Conservation (phyloP, 73 alveolate genomes). For the Diophrys sp. region DNA sequence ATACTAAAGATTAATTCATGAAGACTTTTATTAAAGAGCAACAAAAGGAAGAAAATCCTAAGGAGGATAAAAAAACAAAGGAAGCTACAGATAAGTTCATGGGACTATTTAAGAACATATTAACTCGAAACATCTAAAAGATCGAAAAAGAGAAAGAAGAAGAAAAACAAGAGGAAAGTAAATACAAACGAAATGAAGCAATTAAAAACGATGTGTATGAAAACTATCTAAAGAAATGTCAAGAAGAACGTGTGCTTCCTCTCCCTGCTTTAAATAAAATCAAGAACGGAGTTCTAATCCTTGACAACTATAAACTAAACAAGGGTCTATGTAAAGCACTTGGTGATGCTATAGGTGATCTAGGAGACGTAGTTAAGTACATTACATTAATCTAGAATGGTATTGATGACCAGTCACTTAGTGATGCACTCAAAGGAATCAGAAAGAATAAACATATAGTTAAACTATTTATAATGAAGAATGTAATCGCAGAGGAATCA, state of each 20-base stretch:
- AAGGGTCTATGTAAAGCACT: slow-evolving; percentile 52
- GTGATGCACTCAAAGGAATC: slow-evolving; percentile 27
- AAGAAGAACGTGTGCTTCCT: slow-evolving; percentile 50
- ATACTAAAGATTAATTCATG: background rate
- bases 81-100: background rate
- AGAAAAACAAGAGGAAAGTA: background rate
- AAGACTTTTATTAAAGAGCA: background rate
- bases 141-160: background rate
- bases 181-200: background rate
- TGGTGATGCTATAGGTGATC: slow-evolving; percentile 40
- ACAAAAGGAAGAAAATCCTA: background rate
- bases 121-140: background rate
- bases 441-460: background rate
- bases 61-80: background rate
- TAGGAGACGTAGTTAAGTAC: slow-evolving; percentile 21
- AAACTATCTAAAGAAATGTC: slow-evolving; percentile 37
- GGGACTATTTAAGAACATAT: background rate
- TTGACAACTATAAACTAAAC: slow-evolving; percentile 48
- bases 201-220: background rate
- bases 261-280: slow-evolving; percentile 52
- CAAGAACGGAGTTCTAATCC: slow-evolving; percentile 33
- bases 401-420: slow-evolving; percentile 26
- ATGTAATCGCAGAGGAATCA: background rate
- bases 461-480: too few relatives aligned
- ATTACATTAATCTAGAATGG: slow-evolving; percentile 40